Evolutionary conservation across 1,284 basidiomycete genomes (phyloP).

Genomic region (Pseudozyma hubeiensis): DNA sequence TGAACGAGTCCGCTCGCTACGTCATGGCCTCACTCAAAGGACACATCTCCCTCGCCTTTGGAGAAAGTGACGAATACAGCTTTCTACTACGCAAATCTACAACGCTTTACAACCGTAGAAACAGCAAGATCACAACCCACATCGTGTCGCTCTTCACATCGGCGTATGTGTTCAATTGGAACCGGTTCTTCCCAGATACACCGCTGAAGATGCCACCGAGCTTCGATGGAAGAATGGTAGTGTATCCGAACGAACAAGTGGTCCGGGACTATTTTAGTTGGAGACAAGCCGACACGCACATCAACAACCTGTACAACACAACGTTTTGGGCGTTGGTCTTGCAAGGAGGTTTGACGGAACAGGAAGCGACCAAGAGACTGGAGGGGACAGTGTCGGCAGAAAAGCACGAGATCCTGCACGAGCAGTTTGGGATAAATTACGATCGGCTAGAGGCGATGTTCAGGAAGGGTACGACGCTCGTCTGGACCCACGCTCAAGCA

Average conservation of each 20-base stretch:
- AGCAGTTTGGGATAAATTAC: conserved; percentile 87
- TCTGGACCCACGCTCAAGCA: conserved; percentile 72
- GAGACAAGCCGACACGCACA: conserved; percentile 95
- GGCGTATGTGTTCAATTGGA: conserved; percentile 89
- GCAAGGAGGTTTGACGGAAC: conserved; percentile 79
- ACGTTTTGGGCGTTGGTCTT: conserved; percentile 93
- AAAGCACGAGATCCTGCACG: conserved; percentile 91
- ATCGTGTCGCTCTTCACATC: conserved; percentile 92
- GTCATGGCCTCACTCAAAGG: conserved; percentile 75
- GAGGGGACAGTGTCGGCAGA: conserved; percentile 87
- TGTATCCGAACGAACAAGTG: conserved; percentile 81
- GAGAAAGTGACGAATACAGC: conserved; percentile 96
- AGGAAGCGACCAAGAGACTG: conserved; percentile 79
- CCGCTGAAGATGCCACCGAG: conserved; percentile 82
- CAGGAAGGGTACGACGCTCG: conserved; percentile 86
- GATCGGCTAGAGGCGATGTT: conserved; percentile 80
- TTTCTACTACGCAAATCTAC: conserved; percentile 85
- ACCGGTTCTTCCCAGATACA: conserved; percentile 78
- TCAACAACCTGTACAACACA: conserved; percentile 98
- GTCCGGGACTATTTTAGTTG: conserved; percentile 93
- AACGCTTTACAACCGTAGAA: conserved; percentile 82
- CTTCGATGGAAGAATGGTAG: conserved; percentile 85
- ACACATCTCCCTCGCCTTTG: conserved; percentile 75
- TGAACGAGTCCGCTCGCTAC: conserved; percentile 88
- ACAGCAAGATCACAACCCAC: conserved; percentile 85